These are phyloP conservation scores for Zygoascus tannicola DNA, from an alignment of 805 yeast species.

Conservation along the genomic window DNA sequence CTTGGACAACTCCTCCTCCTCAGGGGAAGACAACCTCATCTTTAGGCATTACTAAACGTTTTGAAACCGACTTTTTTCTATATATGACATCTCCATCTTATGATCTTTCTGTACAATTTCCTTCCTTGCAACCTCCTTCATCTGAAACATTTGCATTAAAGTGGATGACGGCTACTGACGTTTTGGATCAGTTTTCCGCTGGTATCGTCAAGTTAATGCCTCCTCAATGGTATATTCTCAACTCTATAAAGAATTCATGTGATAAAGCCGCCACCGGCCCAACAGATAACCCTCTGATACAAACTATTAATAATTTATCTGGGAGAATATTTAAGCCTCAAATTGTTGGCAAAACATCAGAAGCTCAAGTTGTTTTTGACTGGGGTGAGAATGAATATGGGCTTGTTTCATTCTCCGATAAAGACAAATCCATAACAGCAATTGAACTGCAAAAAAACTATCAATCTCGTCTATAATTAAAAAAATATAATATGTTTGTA, in stretches of 20 bases:
- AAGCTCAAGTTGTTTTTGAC: background rate
- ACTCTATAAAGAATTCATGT: slow-evolving; percentile 9
- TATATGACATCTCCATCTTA: slow-evolving; percentile 8
- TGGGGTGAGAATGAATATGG: slow-evolving; percentile 4
- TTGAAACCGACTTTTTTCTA: slow-evolving; percentile 24
- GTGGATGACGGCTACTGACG: slow-evolving; percentile 23
- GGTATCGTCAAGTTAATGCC: slow-evolving; percentile 22
- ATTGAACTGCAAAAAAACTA: background rate
- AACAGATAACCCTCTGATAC: slow-evolving; percentile 7
- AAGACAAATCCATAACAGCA: background rate
- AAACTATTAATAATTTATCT: slow-evolving; percentile 8
- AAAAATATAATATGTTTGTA: too few relatives aligned
- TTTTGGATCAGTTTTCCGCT: slow-evolving; percentile 15
- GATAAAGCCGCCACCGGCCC: too few relatives aligned
- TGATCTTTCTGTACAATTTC: background rate
- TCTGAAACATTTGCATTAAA: slow-evolving; percentile 11
- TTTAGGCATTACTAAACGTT: slow-evolving; percentile 16
- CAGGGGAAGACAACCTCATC: slow-evolving; percentile 1
- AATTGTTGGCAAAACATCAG: background rate
- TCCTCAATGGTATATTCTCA: slow-evolving; percentile 25
- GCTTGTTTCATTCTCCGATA: background rate
- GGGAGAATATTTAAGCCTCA: slow-evolving; percentile 18
- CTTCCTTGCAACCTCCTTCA: background rate
- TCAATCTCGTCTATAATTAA: background rate
- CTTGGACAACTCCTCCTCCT: slow-evolving; percentile 25